These are phyloP conservation scores for Fusarium tjaetaba DNA, from an alignment of 2,329 filamentous ascomycete species.

Conservation along the genomic window DNA sequence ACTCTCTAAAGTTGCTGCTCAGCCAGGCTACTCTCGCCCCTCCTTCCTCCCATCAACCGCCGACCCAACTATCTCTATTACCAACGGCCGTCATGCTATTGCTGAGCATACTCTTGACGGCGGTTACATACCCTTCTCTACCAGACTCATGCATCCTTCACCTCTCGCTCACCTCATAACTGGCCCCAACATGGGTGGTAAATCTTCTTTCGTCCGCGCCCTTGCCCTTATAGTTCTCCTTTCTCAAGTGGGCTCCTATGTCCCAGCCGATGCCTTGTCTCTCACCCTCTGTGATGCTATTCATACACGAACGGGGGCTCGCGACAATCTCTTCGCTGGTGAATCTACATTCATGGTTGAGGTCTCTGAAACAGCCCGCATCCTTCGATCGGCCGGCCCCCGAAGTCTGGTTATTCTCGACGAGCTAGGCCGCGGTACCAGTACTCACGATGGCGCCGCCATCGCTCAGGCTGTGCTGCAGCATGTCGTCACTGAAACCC, in stretches of 20 bases:
- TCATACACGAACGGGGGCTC: constrained; percentile 94
- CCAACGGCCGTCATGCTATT: constrained; percentile 87
- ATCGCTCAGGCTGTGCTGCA: constrained; percentile 93
- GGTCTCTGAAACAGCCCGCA: constrained; percentile 89
- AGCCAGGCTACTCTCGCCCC: constrained; percentile 89
- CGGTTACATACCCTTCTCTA: constrained; percentile 91
- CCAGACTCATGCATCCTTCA: constrained; percentile 72
- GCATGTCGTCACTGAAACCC: constrained; percentile 78
- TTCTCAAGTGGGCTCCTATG: constrained; percentile 93
- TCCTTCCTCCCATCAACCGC: constrained; percentile 69
- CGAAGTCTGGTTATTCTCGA: constrained; percentile 91
- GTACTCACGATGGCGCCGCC: constrained; percentile 94
- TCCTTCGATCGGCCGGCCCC: constrained; percentile 87
- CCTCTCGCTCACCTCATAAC: constrained; percentile 87
- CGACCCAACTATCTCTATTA: constrained; percentile 70
- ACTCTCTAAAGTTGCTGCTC: constrained; percentile 82
- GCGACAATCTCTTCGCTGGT: constrained; percentile 94
- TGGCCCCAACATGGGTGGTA: constrained; percentile 98
- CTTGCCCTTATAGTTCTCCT: constrained; percentile 92
- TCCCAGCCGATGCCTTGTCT: constrained; percentile 78
- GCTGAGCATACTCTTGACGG: constrained; percentile 89
- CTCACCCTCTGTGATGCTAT: constrained; percentile 91
- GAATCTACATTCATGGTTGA: constrained; percentile 99
- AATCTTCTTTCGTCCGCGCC: constrained; percentile 95
- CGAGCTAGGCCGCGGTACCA: constrained; percentile 92